Percentiles rank a stretch among this genome's conserved stretches.
Conservation (phyloP, 1,139 yeast genomes). For the Entelexis paramagnoliae region DNA sequence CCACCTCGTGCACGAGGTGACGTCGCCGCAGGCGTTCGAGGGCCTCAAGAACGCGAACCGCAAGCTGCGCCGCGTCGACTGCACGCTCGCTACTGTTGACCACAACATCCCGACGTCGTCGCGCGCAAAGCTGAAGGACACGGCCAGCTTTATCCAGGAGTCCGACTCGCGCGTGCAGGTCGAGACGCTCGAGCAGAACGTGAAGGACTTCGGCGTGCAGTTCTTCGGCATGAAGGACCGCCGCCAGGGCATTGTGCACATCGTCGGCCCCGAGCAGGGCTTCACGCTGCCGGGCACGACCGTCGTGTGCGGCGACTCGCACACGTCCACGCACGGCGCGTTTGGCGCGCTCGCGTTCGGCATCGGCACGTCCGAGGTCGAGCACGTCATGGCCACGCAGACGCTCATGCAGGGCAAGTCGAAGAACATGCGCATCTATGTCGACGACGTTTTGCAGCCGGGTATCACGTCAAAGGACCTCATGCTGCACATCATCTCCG, state of each 20-base stretch:
- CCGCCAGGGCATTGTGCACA: constrained; percentile 96
- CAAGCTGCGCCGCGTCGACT: constrained; percentile 79
- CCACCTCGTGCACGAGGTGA: constrained; percentile 94
- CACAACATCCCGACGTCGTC: constrained; percentile 94
- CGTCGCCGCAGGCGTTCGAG: constrained; percentile 98
- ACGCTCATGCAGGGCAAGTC: constrained; percentile 90
- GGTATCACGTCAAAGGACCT: constrained; percentile 95
- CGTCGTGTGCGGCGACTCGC: constrained; percentile 97
- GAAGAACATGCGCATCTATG: constrained; percentile 83
- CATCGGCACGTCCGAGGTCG: constrained; percentile 97
- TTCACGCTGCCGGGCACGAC: constrained; percentile 97
- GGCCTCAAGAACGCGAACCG: constrained; percentile 83
- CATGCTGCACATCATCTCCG: constrained; percentile 86
- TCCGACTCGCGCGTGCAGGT: constrained; percentile 89
- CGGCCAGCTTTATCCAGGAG: constrained; percentile 76
- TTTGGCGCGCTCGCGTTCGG: constrained; percentile 98
- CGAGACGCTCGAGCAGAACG: constrained; percentile 83
- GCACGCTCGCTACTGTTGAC: constrained; percentile 95
- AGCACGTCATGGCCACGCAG: constrained; percentile 95
- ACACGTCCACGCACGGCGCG: constrained; percentile 97
- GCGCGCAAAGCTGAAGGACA: constrained; percentile 60
- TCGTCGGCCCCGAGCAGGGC: constrained; percentile 98
- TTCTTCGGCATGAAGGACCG: constrained; percentile 89
- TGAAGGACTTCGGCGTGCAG: constrained; percentile 75
- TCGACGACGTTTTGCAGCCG: constrained; percentile 69